Conservation (phyloP, 2,329 filamentous ascomycete genomes). For the Hymenoscyphus fructigenus region DNA sequence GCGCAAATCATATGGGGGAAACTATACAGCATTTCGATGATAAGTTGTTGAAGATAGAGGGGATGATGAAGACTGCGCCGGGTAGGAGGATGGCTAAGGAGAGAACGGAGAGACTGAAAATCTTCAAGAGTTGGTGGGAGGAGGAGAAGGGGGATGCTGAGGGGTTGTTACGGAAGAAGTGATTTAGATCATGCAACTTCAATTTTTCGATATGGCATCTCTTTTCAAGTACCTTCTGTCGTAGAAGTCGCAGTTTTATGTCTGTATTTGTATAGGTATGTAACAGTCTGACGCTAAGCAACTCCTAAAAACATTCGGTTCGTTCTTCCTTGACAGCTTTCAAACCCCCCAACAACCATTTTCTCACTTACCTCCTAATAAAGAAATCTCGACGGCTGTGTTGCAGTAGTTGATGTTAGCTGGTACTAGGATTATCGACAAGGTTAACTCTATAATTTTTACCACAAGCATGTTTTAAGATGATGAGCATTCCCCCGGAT, state of each 20-base stretch:
- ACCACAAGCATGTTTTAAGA: no score
- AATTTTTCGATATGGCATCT: background rate
- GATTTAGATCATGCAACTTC: constrained; percentile 5
- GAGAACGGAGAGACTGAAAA: constrained; percentile 51
- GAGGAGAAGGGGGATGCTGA: constrained; percentile 46
- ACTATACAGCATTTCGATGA: constrained; percentile 76
- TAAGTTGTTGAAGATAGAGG: constrained; percentile 66
- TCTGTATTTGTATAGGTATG: background rate
- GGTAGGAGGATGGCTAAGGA: constrained; percentile 54
- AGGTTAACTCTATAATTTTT: no score
- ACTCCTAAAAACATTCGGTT: background rate
- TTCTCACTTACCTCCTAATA: no score
- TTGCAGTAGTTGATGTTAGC: no score
- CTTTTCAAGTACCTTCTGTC: background rate
- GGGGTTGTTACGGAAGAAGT: constrained; percentile 28
- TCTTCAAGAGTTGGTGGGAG: constrained; percentile 58
- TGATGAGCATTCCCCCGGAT: no score
- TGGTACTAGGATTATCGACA: no score
- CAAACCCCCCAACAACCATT: background rate
- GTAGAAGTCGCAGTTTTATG: background rate
- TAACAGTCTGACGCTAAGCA: background rate
- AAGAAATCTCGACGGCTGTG: no score
- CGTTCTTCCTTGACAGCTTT: background rate
- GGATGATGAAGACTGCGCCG: constrained; percentile 62
- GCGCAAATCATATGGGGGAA: constrained; percentile 55